Conservation (phyloP, 148 eudicot species). For the Rhododendron ovatum region DNA sequence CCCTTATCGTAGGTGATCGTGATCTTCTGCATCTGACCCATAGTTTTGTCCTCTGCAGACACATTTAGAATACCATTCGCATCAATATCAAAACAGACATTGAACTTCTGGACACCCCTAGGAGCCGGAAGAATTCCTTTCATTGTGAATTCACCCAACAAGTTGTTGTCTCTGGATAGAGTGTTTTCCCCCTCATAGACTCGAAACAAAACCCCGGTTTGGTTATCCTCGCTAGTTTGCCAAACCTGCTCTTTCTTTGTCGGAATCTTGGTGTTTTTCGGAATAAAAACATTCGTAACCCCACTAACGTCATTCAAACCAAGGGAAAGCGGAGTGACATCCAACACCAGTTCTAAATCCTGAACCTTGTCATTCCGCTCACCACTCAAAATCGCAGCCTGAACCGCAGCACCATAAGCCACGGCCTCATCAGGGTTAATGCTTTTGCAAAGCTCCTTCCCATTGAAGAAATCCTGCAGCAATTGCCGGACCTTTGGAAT, state of each 20-base stretch:
- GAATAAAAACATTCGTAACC: background rate
- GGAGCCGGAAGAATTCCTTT: no score
- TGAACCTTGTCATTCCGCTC: background rate
- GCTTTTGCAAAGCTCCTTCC: background rate
- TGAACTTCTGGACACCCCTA: no score
- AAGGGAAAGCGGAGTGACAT: background rate
- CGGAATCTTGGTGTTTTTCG: background rate
- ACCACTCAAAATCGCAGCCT: background rate
- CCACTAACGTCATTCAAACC: background rate
- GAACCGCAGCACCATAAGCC: background rate
- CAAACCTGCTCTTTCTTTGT: background rate
- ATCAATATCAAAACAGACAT: no score
- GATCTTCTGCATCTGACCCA: background rate
- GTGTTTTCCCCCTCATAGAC: background rate
- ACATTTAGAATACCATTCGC: background rate
- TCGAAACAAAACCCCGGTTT: rapidly evolving
- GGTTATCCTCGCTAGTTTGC: rapidly evolving
- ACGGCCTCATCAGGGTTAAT: background rate
- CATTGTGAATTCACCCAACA: background rate
- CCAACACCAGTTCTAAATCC: background rate
- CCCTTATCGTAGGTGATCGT: background rate
- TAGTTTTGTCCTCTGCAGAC: background rate
- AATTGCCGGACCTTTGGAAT: background rate
- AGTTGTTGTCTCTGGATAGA: background rate
- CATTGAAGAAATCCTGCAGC: background rate